Percentiles rank a stretch among this genome's conserved stretches.
These are phyloP conservation scores for Verticillium zaregamsianum DNA, from an alignment of 2,329 filamentous ascomycete species.

Conservation along the genomic window DNA sequence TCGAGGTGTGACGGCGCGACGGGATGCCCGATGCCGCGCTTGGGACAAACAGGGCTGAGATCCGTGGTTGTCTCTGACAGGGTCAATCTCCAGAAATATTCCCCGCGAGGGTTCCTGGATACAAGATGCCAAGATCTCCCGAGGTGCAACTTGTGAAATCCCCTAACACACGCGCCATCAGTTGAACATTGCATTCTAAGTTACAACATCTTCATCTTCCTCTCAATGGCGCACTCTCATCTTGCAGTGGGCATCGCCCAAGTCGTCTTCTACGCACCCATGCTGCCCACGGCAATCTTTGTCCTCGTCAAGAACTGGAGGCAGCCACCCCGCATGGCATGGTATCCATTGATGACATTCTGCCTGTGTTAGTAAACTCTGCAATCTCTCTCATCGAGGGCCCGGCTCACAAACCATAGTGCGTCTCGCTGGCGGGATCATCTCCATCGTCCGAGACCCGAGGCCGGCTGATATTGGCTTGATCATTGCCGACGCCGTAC, in stretches of 20 bases:
- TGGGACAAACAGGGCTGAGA: too few relatives aligned
- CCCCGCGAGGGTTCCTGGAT: too few relatives aligned
- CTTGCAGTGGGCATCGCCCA: conserved; percentile 10
- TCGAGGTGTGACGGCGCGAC: too few relatives aligned
- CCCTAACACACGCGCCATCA: not conserved
- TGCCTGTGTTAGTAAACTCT: not conserved
- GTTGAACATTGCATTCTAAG: not conserved
- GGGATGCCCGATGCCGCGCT: too few relatives aligned
- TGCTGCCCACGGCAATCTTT: conserved; percentile 10
- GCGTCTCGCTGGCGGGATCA: conserved; percentile 21
- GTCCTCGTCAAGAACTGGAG: conserved; percentile 9
- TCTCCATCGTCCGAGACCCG: conserved; percentile 18
- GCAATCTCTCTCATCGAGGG: not conserved
- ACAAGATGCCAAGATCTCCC: too few relatives aligned
- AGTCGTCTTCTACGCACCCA: conserved; percentile 10
- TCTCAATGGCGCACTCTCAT: conserved; percentile 7
- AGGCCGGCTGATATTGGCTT: conserved; percentile 16
- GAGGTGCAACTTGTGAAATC: not conserved
- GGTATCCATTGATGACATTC: conserved; percentile 8
- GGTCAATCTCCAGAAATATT: too few relatives aligned
- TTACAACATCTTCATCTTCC: not conserved
- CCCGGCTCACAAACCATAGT: conserved; percentile 11
- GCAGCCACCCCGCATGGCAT: conserved; percentile 9
- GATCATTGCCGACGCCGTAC: conserved; percentile 18
- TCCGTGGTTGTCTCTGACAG: too few relatives aligned